Evolutionary conservation across 306 rosid genomes (phyloP).

Genomic region (Citrullus amarus): DNA sequence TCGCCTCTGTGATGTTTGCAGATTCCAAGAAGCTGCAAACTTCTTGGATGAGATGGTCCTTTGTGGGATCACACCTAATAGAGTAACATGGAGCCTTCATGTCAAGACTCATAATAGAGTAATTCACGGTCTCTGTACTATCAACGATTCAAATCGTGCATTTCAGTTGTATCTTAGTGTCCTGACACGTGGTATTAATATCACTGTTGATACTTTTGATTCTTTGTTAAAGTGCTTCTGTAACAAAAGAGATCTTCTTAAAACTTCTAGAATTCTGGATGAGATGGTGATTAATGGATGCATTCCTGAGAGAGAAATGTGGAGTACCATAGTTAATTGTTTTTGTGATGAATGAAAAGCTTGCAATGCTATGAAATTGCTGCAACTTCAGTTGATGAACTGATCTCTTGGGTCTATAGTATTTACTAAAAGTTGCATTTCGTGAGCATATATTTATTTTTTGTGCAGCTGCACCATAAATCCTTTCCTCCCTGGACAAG

Average conservation of each 20-base stretch:
- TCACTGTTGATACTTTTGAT: slow-evolving; percentile 39
- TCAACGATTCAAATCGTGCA: slow-evolving; percentile 36
- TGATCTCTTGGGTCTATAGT: slow-evolving; percentile 1
- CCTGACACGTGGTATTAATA: slow-evolving; percentile 61
- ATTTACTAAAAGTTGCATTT: background rate
- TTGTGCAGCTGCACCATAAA: background rate
- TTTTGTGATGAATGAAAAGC: slow-evolving; percentile 59
- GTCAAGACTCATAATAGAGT: slow-evolving; percentile 59
- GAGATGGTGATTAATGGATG: slow-evolving; percentile 79
- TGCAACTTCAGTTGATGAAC: slow-evolving; percentile 36
- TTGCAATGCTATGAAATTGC: slow-evolving; percentile 49
- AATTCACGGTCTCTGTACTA: slow-evolving; percentile 54
- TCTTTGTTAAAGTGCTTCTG: slow-evolving; percentile 38
- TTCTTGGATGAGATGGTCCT: slow-evolving; percentile 86
- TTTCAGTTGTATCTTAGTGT: slow-evolving; percentile 67
- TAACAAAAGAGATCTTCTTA: slow-evolving; percentile 55
- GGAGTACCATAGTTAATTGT: slow-evolving; percentile 50
- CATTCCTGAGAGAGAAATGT: slow-evolving; percentile 47
- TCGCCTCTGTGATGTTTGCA: slow-evolving; percentile 44
- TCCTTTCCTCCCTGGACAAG: background rate
- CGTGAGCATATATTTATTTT: background rate
- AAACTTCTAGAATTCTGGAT: slow-evolving; percentile 56
- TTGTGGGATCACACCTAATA: slow-evolving; percentile 45
- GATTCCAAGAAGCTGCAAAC: slow-evolving; percentile 74
- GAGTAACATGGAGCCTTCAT: slow-evolving; percentile 70